Conservation (phyloP, 1,139 yeast species). For the Zygosaccharomyces sapae region DNA sequence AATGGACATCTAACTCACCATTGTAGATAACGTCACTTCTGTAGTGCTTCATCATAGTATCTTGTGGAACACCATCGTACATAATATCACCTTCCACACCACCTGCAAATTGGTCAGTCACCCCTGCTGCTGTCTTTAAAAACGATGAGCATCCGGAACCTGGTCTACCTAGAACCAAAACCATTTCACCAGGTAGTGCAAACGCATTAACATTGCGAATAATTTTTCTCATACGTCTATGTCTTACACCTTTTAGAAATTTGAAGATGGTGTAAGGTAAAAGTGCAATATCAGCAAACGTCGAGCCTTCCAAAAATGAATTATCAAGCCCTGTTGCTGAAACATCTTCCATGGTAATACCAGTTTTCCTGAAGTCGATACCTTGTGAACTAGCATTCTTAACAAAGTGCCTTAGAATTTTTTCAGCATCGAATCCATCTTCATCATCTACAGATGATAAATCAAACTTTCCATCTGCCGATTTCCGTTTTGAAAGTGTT, state of each 20-base stretch:
- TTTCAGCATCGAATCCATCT: slow-evolving; percentile 23
- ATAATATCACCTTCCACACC: slow-evolving; percentile 35
- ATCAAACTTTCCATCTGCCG: slow-evolving; percentile 18
- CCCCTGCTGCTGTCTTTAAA: slow-evolving; percentile 22
- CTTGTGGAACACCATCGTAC: slow-evolving; percentile 44
- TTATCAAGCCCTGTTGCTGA: slow-evolving; percentile 48
- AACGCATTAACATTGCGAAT: slow-evolving; percentile 42
- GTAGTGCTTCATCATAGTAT: slow-evolving; percentile 31
- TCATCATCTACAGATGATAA: slow-evolving; percentile 5
- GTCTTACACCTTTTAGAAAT: slow-evolving; percentile 24
- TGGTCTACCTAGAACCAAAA: slow-evolving; percentile 26
- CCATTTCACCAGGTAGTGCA: slow-evolving; percentile 41
- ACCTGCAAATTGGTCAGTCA: slow-evolving; percentile 36
- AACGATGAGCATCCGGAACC: slow-evolving; percentile 48
- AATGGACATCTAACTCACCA: slow-evolving; percentile 48
- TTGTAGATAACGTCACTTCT: slow-evolving; percentile 42
- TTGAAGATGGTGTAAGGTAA: slow-evolving; percentile 38
- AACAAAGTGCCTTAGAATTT: slow-evolving; percentile 20
- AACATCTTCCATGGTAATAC: slow-evolving; percentile 46
- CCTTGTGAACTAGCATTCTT: slow-evolving; percentile 40
- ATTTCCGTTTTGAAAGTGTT: slow-evolving; percentile 22
- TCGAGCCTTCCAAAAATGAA: slow-evolving; percentile 45
- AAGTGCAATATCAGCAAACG: slow-evolving; percentile 46
- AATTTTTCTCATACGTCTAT: slow-evolving; percentile 39
- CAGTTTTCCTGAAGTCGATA: slow-evolving; percentile 43